Conservation (phyloP, 2,329 filamentous ascomycete species). For the Corynespora cassiicola region DNA sequence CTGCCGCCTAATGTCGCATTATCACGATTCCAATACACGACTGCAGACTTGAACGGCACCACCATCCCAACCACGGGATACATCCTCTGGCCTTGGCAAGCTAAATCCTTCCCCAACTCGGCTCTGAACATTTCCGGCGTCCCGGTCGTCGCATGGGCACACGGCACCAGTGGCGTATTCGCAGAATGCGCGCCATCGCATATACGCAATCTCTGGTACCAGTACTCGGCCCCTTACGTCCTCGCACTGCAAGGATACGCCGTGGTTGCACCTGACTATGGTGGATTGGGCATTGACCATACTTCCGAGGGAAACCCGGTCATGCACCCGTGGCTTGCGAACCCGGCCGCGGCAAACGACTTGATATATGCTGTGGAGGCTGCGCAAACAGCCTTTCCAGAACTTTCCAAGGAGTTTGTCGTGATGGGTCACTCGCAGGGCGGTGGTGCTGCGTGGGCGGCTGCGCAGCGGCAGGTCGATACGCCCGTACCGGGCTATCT, state of each 20-base stretch:
- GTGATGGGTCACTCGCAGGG: slow-evolving; percentile 57
- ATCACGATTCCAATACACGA: slow-evolving; percentile 58
- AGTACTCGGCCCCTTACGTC: slow-evolving; percentile 28
- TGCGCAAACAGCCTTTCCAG: slow-evolving; percentile 50
- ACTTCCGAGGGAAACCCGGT: slow-evolving; percentile 33
- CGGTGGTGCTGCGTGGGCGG: slow-evolving; percentile 52
- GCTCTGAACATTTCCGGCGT: slow-evolving; percentile 28
- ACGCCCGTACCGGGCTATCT: slow-evolving; percentile 10
- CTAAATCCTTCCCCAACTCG: slow-evolving; percentile 15
- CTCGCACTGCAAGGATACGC: slow-evolving; percentile 26
- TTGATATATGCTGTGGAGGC: slow-evolving; percentile 52
- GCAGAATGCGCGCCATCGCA: slow-evolving; percentile 25
- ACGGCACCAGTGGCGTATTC: slow-evolving; percentile 62
- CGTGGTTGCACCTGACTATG: slow-evolving; percentile 21
- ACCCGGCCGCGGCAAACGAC: slow-evolving; percentile 51
- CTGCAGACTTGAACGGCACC: slow-evolving; percentile 53
- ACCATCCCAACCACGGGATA: slow-evolving; percentile 57
- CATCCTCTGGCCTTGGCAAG: slow-evolving; percentile 57
- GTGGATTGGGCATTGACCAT: slow-evolving; percentile 18
- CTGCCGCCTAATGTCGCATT: slow-evolving; percentile 52
- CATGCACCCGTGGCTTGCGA: slow-evolving; percentile 49
- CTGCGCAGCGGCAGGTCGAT: slow-evolving; percentile 11
- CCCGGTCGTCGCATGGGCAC: slow-evolving; percentile 68
- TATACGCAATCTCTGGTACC: slow-evolving; percentile 30
- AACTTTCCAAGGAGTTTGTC: slow-evolving; percentile 49